Evolutionary conservation across 768 basidiomycete species (phyloP), one percentile per base, ranked within the genome.

Genomic region (Lentinula lateritia): DNA sequence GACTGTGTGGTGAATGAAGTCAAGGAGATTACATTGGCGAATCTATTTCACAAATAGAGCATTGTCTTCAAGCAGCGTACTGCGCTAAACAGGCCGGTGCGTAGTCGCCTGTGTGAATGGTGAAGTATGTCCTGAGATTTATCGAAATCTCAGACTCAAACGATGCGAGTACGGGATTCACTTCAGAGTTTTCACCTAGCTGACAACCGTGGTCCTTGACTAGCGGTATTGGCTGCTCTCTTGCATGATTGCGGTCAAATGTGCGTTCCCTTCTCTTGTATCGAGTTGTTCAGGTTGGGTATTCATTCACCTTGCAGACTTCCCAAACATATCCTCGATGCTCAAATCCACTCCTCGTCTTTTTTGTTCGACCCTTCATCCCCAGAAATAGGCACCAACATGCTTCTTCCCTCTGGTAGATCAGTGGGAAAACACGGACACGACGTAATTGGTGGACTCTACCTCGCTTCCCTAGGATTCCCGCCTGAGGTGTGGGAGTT

Each of bases 181-280:
- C 3, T 28, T 3, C 28, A 28, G 28, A 28, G 28, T 28, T 28
- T 28, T 28, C 3, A 28, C 28, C 3, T 5, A 20, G 20, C 13
- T 15, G 13, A 9, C 5, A 13, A 45, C 4, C 16, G 38, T 20
- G 16, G 8, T 46, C 23, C 18, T 12, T 3, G 28, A 12, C 32
- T 36, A 59, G 58, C 58, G 34, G 18, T 59, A 9, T 1, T 50
- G 7, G 58, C 58, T 20, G 58, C 58, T 32, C 46, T 59, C 13
- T 18, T 48, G 2, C 58, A 59, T 38, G 58, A 59, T 28, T 59
- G 58, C 18, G 58, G 58, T n/a, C 58, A 59, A 18, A 59, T 59
- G 58, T 59, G 35, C 7, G 58, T 46, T 8, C 6, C 39, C 42
- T 45, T 4, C 28, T 28, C 28, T 28, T 28, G 10, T 43, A 34